Evolutionary conservation across 257 asterid species (phyloP).

Genomic region (Fraxinus quadrangulata): DNA sequence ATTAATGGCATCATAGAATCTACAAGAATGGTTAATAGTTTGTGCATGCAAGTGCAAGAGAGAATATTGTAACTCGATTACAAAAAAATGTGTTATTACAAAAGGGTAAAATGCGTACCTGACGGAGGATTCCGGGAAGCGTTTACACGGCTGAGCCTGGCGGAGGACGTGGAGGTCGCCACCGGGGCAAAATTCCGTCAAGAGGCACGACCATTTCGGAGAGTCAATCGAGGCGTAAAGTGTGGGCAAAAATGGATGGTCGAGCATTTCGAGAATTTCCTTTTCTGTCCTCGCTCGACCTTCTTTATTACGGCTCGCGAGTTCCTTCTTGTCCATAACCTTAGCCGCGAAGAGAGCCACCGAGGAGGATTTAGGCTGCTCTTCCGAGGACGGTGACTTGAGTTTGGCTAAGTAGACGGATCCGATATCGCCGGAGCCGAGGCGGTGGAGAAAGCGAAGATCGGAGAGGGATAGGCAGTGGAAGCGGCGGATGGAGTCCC

Average conservation of each 20-base stretch:
- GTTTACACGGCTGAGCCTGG: slow-evolving; percentile 87
- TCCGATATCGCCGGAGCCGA: slow-evolving; percentile 96
- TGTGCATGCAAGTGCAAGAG: slow-evolving; percentile 34
- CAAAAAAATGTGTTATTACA: slow-evolving; percentile 6
- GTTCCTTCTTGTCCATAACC: slow-evolving; percentile 85
- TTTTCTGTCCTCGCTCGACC: slow-evolving; percentile 84
- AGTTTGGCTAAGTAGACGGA: slow-evolving; percentile 87
- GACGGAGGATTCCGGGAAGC: slow-evolving; percentile 85
- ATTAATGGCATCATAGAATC: slow-evolving; percentile 1
- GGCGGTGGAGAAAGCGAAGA: slow-evolving; percentile 86
- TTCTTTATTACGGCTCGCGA: slow-evolving; percentile 80
- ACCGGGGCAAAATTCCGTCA: slow-evolving; percentile 96
- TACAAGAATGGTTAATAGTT: background rate
- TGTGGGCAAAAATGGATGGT: slow-evolving; percentile 88
- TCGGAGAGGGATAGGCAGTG: slow-evolving; percentile 61
- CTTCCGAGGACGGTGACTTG: slow-evolving; percentile 38
- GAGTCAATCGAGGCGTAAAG: slow-evolving; percentile 81
- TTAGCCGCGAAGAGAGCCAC: slow-evolving; percentile 76
- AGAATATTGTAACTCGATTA: slow-evolving; percentile 4
- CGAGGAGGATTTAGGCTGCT: slow-evolving; percentile 19
- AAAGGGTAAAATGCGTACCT: slow-evolving; percentile 47
- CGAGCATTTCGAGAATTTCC: slow-evolving; percentile 84
- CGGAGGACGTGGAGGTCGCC: slow-evolving; percentile 98
- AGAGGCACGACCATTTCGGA: slow-evolving; percentile 80
- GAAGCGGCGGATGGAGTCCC: slow-evolving; percentile 69